Percentiles rank a stretch among this genome's conserved stretches.
Conservation (phyloP, 23 red algal species). For the Gracilaria gracilis region DNA sequence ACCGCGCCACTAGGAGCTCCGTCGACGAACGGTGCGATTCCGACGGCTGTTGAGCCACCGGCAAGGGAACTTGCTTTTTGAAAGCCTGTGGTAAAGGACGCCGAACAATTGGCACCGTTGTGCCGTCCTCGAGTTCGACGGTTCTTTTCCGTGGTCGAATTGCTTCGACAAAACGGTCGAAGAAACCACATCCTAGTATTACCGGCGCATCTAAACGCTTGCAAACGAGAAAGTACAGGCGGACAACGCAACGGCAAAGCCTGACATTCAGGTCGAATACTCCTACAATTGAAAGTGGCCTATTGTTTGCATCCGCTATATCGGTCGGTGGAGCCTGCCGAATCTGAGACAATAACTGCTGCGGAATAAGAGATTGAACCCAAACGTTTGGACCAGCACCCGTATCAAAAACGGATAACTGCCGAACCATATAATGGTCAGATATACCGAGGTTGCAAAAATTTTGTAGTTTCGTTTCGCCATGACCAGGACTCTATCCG, state of each 20-base stretch:
- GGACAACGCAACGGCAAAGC: neutral
- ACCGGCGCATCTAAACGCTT: neutral
- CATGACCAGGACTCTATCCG: neutral
- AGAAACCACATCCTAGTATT: neutral
- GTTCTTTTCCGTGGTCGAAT: neutral
- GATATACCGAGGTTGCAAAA: neutral
- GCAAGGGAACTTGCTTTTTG: neutral
- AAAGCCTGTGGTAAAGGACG: neutral
- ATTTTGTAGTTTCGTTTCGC: slow-evolving; percentile 16
- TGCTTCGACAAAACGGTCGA: slow-evolving; percentile 15
- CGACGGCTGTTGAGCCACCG: neutral
- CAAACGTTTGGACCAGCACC: slow-evolving; percentile 22
- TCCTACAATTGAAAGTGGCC: neutral
- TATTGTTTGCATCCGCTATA: slow-evolving; percentile 21
- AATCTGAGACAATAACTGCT: neutral
- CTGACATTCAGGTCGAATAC: neutral
- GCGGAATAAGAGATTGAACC: neutral
- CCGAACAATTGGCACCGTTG: neutral
- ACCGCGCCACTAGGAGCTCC: neutral
- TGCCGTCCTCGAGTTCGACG: neutral
- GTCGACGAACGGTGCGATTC: no score
- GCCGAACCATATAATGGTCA: neutral
- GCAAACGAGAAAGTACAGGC: slow-evolving; percentile 11
- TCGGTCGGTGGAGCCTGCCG: neutral
- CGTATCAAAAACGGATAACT: slow-evolving; percentile 6